Conservation (phyloP, 192 early-diverging fungal genomes). For the Podochytrium sp. region DNA sequence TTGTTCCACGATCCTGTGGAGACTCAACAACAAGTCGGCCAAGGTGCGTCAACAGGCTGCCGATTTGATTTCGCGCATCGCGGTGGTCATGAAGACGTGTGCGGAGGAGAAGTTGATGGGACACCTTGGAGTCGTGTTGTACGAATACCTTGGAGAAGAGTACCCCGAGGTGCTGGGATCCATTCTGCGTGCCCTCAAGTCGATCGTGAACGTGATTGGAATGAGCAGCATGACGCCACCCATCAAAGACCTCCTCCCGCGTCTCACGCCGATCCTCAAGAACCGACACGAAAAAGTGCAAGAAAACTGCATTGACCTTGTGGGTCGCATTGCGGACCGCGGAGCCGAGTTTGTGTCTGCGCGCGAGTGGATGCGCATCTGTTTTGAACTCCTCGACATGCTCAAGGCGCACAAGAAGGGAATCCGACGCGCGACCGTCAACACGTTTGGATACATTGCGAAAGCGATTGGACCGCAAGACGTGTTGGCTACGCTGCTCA, state of each 20-base stretch:
- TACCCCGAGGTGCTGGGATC: conserved; percentile 98
- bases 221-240: conserved; percentile 98
- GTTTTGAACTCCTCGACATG: conserved; percentile 96
- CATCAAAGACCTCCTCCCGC: conserved; percentile 94
- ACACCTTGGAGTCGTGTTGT: conserved; percentile 89
- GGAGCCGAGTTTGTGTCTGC: conserved; percentile 95
- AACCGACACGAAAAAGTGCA: conserved; percentile 97
- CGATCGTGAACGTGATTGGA: conserved; percentile 97
- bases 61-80: conserved; percentile 92
- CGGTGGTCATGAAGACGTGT: conserved; percentile 90
- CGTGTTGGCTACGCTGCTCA: conserved; percentile 94
- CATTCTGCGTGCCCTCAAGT: conserved; percentile 87
- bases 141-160: conserved; percentile 99
- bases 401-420: conserved; percentile 95
- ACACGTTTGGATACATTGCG: conserved; percentile 99
- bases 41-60: conserved; percentile 97
- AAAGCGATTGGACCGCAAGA: conserved; percentile 99
- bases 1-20: conserved; percentile 92
- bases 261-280: conserved; percentile 96
- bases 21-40: conserved; percentile 95
- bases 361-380: conserved; percentile 99
- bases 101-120: conserved; percentile 96
- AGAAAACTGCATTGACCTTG: conserved; percentile 88
- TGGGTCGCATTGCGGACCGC: conserved; percentile 97
- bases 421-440: conserved; percentile 94